Evolutionary conservation across 1,284 basidiomycete genomes (phyloP).

Genomic region (Malassezia nana): DNA sequence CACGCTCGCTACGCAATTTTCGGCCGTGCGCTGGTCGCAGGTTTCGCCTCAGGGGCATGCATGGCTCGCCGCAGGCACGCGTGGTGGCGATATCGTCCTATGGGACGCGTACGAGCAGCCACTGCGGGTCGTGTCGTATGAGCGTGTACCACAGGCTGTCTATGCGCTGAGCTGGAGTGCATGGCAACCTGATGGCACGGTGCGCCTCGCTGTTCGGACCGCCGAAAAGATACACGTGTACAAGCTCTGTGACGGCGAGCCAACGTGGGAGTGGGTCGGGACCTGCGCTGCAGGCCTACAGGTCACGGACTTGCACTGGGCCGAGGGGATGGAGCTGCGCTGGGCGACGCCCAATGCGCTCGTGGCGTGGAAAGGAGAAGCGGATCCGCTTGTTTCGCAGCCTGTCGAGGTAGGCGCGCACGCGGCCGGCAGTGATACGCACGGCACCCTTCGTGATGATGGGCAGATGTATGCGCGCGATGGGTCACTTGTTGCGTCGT

Average conservation of each 20-base stretch:
- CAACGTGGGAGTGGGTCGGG: background rate
- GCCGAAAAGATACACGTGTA: background rate
- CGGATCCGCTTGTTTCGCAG: background rate
- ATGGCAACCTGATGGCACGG: background rate
- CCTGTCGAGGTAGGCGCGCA: background rate
- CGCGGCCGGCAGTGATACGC: background rate
- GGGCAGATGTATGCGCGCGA: background rate
- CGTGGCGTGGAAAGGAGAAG: background rate
- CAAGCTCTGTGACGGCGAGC: background rate
- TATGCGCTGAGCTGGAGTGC: background rate
- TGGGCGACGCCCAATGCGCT: constrained; percentile 6
- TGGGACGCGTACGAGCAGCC: background rate
- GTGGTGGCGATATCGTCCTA: constrained; percentile 8
- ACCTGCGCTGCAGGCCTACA: background rate
- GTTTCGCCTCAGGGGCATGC: background rate
- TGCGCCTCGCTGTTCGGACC: constrained; percentile 3
- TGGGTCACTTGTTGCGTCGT: background rate
- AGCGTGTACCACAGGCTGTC: background rate
- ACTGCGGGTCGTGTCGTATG: background rate
- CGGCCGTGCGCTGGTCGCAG: constrained; percentile 1
- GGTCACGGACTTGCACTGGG: background rate
- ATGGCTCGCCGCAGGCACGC: constrained; percentile 11
- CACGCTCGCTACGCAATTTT: background rate
- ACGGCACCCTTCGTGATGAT: background rate
- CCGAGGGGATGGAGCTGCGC: background rate